Conservation (phyloP, 257 asterid genomes). For the Gardenia jasminoides region DNA sequence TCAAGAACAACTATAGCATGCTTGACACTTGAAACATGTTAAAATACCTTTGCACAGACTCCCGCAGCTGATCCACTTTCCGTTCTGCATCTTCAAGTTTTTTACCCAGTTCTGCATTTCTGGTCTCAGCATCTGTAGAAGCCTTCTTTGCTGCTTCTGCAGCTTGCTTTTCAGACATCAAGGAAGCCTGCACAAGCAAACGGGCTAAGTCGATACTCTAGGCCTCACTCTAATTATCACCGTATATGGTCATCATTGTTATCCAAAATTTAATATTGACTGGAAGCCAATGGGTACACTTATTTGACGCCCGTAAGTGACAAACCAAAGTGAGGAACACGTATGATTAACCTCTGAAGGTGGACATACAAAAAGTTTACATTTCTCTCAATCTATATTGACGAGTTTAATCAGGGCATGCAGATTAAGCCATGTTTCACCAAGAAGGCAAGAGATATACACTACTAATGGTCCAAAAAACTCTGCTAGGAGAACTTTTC, state of each 20-base stretch:
- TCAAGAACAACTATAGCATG: neutral
- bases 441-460: neutral
- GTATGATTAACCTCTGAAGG: neutral
- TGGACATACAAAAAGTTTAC: neutral
- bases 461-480: neutral
- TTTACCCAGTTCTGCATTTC: conserved; percentile 54
- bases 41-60: conserved; percentile 74
- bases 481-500: neutral
- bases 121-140: conserved; percentile 55
- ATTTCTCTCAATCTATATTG: neutral
- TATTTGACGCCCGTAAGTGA: neutral
- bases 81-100: conserved; percentile 70
- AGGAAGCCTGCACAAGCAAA: conserved; percentile 52
- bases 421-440: neutral
- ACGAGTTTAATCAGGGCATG: neutral
- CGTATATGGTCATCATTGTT: neutral
- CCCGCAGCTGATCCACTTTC: conserved; percentile 80
- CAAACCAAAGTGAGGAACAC: neutral
- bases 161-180: conserved; percentile 65
- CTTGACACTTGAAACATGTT: neutral
- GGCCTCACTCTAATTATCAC: neutral
- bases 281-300: neutral
- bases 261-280: neutral
- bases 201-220: neutral
- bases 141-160: conserved; percentile 69